Conservation (phyloP, 164 flowering plant species). For the Tetrastigma voinierianum region DNA sequence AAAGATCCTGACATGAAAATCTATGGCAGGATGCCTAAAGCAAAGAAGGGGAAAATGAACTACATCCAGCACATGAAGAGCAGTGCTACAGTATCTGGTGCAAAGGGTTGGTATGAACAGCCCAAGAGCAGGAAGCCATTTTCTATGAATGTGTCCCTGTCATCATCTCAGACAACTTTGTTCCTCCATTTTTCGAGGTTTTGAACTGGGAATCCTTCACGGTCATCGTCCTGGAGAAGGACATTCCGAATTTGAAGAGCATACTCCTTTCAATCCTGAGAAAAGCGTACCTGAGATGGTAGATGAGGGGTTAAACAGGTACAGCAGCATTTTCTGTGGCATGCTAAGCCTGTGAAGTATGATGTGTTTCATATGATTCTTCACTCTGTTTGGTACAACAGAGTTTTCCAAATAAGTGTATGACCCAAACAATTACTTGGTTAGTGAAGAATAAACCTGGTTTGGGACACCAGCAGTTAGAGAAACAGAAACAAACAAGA, state of each 20-base stretch:
- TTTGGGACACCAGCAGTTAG: no score
- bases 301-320: slow-evolving; percentile 58
- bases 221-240: slow-evolving; percentile 63
- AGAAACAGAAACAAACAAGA: neutral
- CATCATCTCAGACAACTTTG: slow-evolving; percentile 73
- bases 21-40: slow-evolving; percentile 36
- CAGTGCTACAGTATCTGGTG: slow-evolving; percentile 77
- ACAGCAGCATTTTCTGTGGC: slow-evolving; percentile 57
- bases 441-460: neutral
- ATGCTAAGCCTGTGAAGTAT: slow-evolving; percentile 39
- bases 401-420: slow-evolving; percentile 24
- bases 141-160: slow-evolving; percentile 75
- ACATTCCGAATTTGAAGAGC: slow-evolving; percentile 62
- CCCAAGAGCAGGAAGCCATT: slow-evolving; percentile 72
- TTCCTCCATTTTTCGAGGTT: slow-evolving; percentile 70
- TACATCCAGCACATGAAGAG: slow-evolving; percentile 63
- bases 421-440: slow-evolving; percentile 3
- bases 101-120: slow-evolving; percentile 80
- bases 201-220: slow-evolving; percentile 81
- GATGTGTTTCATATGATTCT: slow-evolving; percentile 56
- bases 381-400: slow-evolving; percentile 49
- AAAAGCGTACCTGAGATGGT: slow-evolving; percentile 42
- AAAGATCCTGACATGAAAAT: slow-evolving; percentile 70
- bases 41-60: slow-evolving; percentile 30
- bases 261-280: slow-evolving; percentile 57